phyloP scores from a whole-genome alignment of 352 stramenopile species.

The Albugo laibachii region DNA sequence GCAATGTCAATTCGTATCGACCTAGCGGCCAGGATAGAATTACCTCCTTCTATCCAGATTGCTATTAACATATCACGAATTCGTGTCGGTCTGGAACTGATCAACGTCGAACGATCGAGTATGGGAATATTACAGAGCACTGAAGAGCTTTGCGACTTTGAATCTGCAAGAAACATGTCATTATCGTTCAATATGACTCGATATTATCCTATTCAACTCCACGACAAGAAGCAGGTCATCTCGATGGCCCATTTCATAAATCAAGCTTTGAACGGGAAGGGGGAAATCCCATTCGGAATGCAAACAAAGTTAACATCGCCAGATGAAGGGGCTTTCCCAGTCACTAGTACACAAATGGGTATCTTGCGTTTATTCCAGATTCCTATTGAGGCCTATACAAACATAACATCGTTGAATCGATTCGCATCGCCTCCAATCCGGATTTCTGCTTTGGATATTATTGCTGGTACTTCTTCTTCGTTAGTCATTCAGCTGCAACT shows the following conservation, averaged over 20 bases:
- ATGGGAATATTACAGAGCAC: constrained; percentile 32
- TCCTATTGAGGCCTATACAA: constrained; percentile 25
- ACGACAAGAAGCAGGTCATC: constrained; percentile 11
- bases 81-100: constrained; percentile 30
- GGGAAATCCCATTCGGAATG: no score
- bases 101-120: constrained; percentile 13
- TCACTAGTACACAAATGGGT: constrained; percentile 51
- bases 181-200: constrained; percentile 59
- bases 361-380: constrained; percentile 39
- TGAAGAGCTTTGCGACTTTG: constrained; percentile 38
- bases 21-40: constrained; percentile 40
- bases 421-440: constrained; percentile 39
- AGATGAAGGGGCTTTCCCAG: constrained; percentile 38
- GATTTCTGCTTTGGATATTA: constrained; percentile 42
- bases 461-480: constrained; percentile 16
- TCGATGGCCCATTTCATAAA: constrained; percentile 38
- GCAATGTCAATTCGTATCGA: constrained; percentile 47
- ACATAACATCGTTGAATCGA: constrained; percentile 46
- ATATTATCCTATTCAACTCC: constrained; percentile 42
- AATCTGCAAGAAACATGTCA: constrained; percentile 23
- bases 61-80: constrained; percentile 41
- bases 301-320: background rate
- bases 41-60: constrained; percentile 49
- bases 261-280: no score
- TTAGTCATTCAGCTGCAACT: constrained; percentile 56